Percentiles rank a stretch among this genome's conserved stretches.
phyloP scores from a whole-genome alignment of 1,284 basidiomycete genomes.

The Afroboletus lepidellus region DNA sequence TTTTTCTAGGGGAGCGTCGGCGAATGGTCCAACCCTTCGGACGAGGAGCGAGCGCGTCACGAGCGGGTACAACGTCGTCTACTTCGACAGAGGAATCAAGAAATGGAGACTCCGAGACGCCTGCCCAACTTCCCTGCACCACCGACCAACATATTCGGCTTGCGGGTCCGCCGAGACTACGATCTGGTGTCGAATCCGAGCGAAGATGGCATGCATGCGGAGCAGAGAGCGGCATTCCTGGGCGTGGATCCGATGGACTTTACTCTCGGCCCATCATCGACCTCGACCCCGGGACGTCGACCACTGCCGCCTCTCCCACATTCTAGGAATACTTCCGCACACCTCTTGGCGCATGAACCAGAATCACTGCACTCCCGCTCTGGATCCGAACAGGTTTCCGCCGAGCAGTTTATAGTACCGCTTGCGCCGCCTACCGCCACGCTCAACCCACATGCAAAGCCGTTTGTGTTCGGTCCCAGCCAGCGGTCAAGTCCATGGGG shows the following conservation, averaged over 20 bases:
- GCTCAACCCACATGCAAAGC: conserved; percentile 76
- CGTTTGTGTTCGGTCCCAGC: conserved; percentile 67
- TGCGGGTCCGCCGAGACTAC: conserved; percentile 45
- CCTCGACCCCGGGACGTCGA: conserved; percentile 39
- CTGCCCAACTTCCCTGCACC: conserved; percentile 77
- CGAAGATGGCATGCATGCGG: conserved; percentile 54
- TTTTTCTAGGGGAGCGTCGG: conserved; percentile 64
- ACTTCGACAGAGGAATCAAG: conserved; percentile 43
- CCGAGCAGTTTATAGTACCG: conserved; percentile 13
- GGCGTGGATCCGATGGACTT: conserved; percentile 39
- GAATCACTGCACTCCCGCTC: conserved; percentile 62
- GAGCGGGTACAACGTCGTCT: conserved; percentile 60
- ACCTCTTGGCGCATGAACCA: conserved; percentile 59
- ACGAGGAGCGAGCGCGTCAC: conserved; percentile 76
- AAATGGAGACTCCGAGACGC: conserved; percentile 53
- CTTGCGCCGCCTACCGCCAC: conserved; percentile 32
- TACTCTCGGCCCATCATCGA: conserved; percentile 36
- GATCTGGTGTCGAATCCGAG: conserved; percentile 82
- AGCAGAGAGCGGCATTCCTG: conserved; percentile 43
- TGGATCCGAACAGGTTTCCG: conserved; percentile 37
- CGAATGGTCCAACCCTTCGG: conserved; percentile 86
- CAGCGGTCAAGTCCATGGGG: conserved; percentile 33
- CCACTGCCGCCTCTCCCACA: conserved; percentile 63
- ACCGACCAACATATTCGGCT: conserved; percentile 47
- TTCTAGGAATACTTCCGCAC: conserved; percentile 60